These are phyloP conservation scores for Xanthoconium purpureum DNA, from an alignment of 768 basidiomycete genomes.

Conservation along the genomic window DNA sequence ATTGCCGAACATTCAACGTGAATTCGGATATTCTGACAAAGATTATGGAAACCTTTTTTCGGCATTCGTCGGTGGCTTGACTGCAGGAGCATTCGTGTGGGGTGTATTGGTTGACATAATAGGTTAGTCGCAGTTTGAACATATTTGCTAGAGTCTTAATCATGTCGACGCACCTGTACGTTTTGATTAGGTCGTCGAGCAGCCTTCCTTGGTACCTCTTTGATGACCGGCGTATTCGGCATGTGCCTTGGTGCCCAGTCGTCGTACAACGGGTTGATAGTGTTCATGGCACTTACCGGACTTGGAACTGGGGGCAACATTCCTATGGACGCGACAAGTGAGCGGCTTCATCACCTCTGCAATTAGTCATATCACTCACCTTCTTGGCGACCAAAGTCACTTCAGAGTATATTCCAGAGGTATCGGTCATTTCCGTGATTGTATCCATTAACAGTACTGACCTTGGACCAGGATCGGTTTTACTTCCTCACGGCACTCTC, in stretches of 20 bases:
- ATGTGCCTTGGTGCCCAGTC: slow-evolving; percentile 11
- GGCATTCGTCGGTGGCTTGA: not conserved
- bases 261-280: slow-evolving; percentile 11
- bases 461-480: slow-evolving; percentile 4
- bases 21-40: slow-evolving; percentile 19
- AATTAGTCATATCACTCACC: not conserved
- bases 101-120: slow-evolving; percentile 16
- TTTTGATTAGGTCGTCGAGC: slow-evolving; percentile 12
- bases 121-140: slow-evolving; percentile 5
- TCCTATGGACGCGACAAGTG: slow-evolving; percentile 17
- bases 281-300: slow-evolving; percentile 8
- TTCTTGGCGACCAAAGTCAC: not conserved
- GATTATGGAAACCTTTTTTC: slow-evolving; percentile 5
- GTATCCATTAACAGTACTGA: not conserved
- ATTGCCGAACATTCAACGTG: slow-evolving; percentile 7
- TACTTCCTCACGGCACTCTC: slow-evolving; percentile 16
- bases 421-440: not conserved
- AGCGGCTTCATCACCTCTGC: not conserved
- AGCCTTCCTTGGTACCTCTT: slow-evolving; percentile 14
- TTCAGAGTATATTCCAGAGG: slow-evolving; percentile 14
- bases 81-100: slow-evolving; percentile 10
- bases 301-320: slow-evolving; percentile 15
- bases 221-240: slow-evolving; percentile 14
- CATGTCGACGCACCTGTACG: not conserved
- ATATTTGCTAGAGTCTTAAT: not conserved